Base-by-base conservation (phyloP, 2,329 filamentous ascomycete genomes). In the Trichoderma guizhouense region DNA sequence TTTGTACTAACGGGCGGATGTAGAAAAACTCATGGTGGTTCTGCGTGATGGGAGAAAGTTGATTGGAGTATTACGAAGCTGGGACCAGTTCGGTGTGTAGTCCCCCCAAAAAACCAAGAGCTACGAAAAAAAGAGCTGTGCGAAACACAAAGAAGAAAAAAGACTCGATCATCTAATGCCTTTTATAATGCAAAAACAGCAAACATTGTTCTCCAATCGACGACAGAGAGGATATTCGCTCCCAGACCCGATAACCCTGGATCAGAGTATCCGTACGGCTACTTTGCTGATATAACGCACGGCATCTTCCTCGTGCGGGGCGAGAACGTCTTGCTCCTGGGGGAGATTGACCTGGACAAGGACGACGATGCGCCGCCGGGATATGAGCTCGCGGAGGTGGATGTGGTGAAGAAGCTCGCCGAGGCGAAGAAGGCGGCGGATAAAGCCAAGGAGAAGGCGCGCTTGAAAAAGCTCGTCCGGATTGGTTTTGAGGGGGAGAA, bases 271-370 rank as follows among this genome's bases (percentile, higher is more conserved):
- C 75, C 70, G 1, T 80, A 76, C 73, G 83, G 76, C 79, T 80
- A 97, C 66, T 98, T 94, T 80, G 93, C 94, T 73, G 96, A 99
- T 80, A 89, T 97, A 73, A 86, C 90, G 12, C 90, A 94, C 72
- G 96, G 96, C 64, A 90, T 97, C 74, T 98, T 96, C 83, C 88
- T 98, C 43, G 93, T 99, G 60, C 88, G 96, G 72, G 96, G 96
- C 76, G 96, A 99, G 84, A 99, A 99, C 81, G 96, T 99, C n/a
- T 86, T 97, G 66, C 86, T 99, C 58, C 88, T 98, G 21, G 96
- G 96, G 47, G 97, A 98, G 83, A 97, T 99, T 77, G 96, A 99
- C 81, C 89, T 99, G 28, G 96, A 99, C 84, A 94, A 92, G 79
- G 96, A 99, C 82, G 96, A 99, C 81, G 91, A 97, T 72, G 86